Evolutionary conservation across 139 green algal species (phyloP).

Genomic region (Chlorella sp.): DNA sequence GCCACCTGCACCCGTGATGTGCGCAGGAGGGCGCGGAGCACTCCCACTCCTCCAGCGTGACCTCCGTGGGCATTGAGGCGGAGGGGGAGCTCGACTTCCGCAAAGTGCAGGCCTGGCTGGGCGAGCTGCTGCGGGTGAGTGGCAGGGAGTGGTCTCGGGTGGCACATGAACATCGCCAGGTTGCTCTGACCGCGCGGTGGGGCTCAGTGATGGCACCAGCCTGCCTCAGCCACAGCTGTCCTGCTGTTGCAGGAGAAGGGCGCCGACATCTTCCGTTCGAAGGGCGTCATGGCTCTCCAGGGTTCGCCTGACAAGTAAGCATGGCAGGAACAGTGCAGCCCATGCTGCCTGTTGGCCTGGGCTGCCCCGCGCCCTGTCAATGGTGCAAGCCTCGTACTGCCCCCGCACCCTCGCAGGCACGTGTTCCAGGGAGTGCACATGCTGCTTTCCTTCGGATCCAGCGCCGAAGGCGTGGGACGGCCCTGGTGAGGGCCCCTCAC

Average conservation of each 20-base stretch:
- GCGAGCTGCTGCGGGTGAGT: constrained; percentile 47
- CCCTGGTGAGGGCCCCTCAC: constrained; percentile 58
- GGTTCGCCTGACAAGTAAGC: constrained; percentile 74
- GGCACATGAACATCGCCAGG: neutral
- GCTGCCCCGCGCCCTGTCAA: no score
- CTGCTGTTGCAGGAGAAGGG: constrained; percentile 60
- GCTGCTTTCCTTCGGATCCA: constrained; percentile 76
- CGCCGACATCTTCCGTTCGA: constrained; percentile 81
- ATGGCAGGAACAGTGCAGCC: neutral
- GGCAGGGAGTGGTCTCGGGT: neutral
- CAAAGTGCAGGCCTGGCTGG: constrained; percentile 78
- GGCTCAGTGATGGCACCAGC: no score
- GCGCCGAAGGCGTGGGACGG: constrained; percentile 61
- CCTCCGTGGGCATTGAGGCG: constrained; percentile 64
- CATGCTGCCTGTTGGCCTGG: no score
- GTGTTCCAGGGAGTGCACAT: constrained; percentile 73
- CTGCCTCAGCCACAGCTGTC: no score
- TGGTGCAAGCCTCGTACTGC: no score
- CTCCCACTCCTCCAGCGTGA: constrained; percentile 73
- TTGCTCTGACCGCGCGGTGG: no score
- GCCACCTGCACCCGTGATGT: no score
- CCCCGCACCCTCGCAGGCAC: neutral
- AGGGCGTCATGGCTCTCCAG: constrained; percentile 76
- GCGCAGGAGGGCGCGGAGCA: constrained; percentile 49
- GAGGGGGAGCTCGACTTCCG: constrained; percentile 61